phyloP scores from a whole-genome alignment of 2,329 filamentous ascomycete genomes.

The Endothia cerciana region DNA sequence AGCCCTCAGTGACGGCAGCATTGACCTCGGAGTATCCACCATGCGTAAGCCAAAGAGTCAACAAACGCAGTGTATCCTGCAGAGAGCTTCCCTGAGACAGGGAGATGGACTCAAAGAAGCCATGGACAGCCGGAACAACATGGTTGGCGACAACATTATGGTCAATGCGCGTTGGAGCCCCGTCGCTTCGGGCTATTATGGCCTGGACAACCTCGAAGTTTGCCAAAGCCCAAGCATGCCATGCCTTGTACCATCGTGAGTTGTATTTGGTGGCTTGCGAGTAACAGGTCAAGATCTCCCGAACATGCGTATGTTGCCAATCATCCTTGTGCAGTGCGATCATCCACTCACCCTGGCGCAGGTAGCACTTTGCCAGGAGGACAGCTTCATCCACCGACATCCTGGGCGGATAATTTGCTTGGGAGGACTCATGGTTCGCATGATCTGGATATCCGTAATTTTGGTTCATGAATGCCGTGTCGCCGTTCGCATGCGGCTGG shows the following conservation, averaged over 20 bases:
- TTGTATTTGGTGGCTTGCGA: conserved; percentile 92
- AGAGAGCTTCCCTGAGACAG: conserved; percentile 89
- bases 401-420: conserved; percentile 49
- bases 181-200: conserved; percentile 68
- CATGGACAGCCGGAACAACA: conserved; percentile 90
- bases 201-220: conserved; percentile 98
- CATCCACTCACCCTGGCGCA: conserved; percentile 97
- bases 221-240: conserved; percentile 97
- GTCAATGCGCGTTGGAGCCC: conserved; percentile 52
- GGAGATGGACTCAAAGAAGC: conserved; percentile 97
- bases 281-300: conserved; percentile 90
- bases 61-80: conserved; percentile 88
- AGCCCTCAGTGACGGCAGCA: conserved; percentile 84
- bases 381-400: conserved; percentile 64
- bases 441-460: conserved; percentile 57
- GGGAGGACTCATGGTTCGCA: conserved; percentile 48
- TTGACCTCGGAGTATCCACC: conserved; percentile 89
- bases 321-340: conserved; percentile 82
- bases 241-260: conserved; percentile 96
- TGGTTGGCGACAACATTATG: conserved; percentile 77
- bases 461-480: conserved; percentile 43
- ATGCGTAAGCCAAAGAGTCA: conserved; percentile 96
- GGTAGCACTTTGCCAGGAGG: conserved; percentile 90
- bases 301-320: conserved; percentile 85
- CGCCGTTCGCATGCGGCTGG: conserved; percentile 50